Conservation (phyloP, 2,329 filamentous ascomycete genomes). For the Talaromyces albobiverticillius region DNA sequence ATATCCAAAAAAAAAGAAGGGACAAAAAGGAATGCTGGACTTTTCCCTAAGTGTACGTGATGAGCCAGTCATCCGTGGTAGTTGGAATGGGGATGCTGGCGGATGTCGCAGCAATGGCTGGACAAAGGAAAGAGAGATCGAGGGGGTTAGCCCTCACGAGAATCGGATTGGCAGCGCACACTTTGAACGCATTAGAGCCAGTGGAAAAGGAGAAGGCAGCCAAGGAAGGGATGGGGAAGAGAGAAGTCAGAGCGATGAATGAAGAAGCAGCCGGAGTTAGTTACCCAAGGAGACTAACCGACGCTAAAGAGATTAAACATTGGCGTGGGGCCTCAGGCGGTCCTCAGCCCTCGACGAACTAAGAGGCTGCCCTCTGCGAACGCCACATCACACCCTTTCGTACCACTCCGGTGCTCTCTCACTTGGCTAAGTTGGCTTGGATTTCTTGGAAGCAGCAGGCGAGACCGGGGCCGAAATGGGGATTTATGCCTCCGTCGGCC, state of each 20-base stretch:
- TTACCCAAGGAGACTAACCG: too few species aligned
- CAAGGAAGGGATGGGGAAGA: not conserved
- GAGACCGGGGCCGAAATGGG: too few species aligned
- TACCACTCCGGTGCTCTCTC: not conserved
- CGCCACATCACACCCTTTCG: slow-evolving; percentile 7
- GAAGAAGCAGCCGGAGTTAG: not conserved
- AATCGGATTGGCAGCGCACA: not conserved
- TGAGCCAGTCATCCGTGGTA: slow-evolving; percentile 8
- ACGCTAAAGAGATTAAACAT: not conserved
- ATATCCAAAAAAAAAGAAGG: not conserved
- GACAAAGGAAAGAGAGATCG: not conserved
- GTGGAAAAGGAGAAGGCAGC: not conserved
- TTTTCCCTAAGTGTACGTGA: not conserved
- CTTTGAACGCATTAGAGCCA: not conserved
- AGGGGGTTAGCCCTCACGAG: not conserved
- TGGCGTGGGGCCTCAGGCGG: too few species aligned
- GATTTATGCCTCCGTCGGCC: too few species aligned
- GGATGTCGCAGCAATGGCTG: not conserved
- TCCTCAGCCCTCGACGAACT: too few species aligned
- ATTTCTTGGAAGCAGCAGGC: too few species aligned
- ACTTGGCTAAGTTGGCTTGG: too few species aligned
- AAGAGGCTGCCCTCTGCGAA: not conserved
- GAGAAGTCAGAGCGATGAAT: not conserved
- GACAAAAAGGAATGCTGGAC: slow-evolving; percentile 1
- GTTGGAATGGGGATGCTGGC: not conserved